Conservation (phyloP, 192 early-diverging fungal species). For the Pecoramyces ruminantium region DNA sequence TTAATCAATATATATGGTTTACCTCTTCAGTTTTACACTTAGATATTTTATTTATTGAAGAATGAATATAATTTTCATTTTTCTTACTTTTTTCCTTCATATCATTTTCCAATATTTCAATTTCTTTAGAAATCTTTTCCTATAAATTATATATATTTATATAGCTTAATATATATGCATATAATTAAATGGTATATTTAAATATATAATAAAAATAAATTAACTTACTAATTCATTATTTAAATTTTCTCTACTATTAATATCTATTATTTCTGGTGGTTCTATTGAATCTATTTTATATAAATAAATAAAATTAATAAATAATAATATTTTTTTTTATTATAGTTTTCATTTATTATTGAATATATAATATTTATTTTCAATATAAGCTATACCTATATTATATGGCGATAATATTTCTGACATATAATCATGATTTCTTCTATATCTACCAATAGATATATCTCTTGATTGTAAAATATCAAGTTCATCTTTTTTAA, state of each 20-base stretch:
- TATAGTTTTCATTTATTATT: too few species aligned
- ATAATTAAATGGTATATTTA: too few species aligned
- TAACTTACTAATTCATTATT: neutral
- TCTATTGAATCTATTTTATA: neutral
- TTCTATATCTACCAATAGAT: constrained; percentile 41
- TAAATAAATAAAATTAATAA: too few species aligned
- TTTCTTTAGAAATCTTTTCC: neutral
- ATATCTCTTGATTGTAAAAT: constrained; percentile 34
- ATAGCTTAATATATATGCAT: too few species aligned
- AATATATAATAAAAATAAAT: neutral
- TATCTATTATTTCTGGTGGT: neutral
- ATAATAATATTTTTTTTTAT: too few species aligned
- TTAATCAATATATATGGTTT: neutral
- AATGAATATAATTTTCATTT: neutral
- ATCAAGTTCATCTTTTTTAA: constrained; percentile 29
- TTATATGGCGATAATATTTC: constrained; percentile 39
- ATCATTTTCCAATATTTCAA: neutral
- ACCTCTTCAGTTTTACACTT: neutral
- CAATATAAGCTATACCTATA: too few species aligned
- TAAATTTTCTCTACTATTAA: neutral
- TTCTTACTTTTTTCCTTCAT: neutral
- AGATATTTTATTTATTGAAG: neutral
- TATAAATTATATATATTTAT: neutral
- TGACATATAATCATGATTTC: constrained; percentile 43
- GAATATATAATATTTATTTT: too few species aligned